These are phyloP conservation scores for Lycium barbarum DNA, from an alignment of 257 asterid genomes.

Conservation along the genomic window DNA sequence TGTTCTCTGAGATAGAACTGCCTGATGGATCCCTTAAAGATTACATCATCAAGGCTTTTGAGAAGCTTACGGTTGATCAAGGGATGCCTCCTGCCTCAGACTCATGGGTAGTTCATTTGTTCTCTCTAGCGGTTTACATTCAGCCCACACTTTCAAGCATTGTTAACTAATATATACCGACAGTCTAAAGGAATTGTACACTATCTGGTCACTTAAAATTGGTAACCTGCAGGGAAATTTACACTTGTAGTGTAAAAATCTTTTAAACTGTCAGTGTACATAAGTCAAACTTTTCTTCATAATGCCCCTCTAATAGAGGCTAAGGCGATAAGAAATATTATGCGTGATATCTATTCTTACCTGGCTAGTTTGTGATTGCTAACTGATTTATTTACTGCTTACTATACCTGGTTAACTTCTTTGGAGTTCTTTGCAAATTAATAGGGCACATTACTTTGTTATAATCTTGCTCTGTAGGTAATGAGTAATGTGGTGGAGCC, in stretches of 20 bases:
- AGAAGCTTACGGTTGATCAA: conserved; percentile 83
- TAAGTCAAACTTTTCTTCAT: neutral
- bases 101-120: conserved; percentile 67
- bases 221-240: neutral
- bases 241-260: neutral
- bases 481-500: conserved; percentile 69
- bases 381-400: neutral
- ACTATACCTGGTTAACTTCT: neutral
- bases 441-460: neutral
- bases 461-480: conserved; percentile 57
- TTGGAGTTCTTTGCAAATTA: neutral
- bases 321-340: neutral
- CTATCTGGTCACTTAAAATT: neutral
- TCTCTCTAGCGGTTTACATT: neutral
- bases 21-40: conserved; percentile 67
- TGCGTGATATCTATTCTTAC: neutral
- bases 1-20: conserved; percentile 56
- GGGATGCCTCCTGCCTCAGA: conserved; percentile 98
- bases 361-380: neutral
- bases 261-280: neutral
- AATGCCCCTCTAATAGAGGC: neutral
- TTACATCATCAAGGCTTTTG: conserved; percentile 63
- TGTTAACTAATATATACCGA: neutral
- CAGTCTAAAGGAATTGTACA: neutral
- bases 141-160: neutral